These are phyloP conservation scores for Coprinopsis sp. DNA, from an alignment of 768 basidiomycete species.

Conservation along the genomic window DNA sequence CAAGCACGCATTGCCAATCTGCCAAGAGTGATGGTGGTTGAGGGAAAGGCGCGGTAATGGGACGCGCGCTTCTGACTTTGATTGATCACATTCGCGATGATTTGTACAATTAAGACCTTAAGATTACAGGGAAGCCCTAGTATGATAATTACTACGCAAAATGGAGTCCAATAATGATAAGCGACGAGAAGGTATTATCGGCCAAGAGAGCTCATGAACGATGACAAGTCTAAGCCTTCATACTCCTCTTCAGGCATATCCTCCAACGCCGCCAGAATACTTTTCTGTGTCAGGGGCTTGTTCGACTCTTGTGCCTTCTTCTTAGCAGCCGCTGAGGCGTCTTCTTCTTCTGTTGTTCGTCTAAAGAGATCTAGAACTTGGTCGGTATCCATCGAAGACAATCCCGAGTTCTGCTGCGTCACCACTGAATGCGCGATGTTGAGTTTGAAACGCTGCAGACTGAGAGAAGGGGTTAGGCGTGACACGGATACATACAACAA, in stretches of 20 bases:
- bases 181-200: slow-evolving; percentile 26
- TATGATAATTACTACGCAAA: slow-evolving; percentile 1
- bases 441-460: slow-evolving; percentile 96
- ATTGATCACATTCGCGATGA: too few species aligned
- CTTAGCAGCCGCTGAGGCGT: slow-evolving; percentile 47
- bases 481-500: neutral
- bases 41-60: too few species aligned
- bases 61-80: too few species aligned
- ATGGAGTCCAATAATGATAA: slow-evolving; percentile 8
- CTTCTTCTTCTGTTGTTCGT: slow-evolving; percentile 77
- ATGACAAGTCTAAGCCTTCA: slow-evolving; percentile 76
- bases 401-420: slow-evolving; percentile 93
- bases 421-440: slow-evolving; percentile 97
- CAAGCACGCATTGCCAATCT: too few species aligned
- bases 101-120: neutral
- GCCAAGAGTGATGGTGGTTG: too few species aligned
- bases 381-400: slow-evolving; percentile 96
- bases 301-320: slow-evolving; percentile 50
- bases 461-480: slow-evolving; percentile 28
- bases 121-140: neutral
- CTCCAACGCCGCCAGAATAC: slow-evolving; percentile 82
- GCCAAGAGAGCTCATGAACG: slow-evolving; percentile 83
- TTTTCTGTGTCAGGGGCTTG: slow-evolving; percentile 70
- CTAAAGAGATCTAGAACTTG: slow-evolving; percentile 92
- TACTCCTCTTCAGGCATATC: slow-evolving; percentile 96